phyloP scores from a whole-genome alignment of 2,329 filamentous ascomycete genomes.

The Claviceps sp. region DNA sequence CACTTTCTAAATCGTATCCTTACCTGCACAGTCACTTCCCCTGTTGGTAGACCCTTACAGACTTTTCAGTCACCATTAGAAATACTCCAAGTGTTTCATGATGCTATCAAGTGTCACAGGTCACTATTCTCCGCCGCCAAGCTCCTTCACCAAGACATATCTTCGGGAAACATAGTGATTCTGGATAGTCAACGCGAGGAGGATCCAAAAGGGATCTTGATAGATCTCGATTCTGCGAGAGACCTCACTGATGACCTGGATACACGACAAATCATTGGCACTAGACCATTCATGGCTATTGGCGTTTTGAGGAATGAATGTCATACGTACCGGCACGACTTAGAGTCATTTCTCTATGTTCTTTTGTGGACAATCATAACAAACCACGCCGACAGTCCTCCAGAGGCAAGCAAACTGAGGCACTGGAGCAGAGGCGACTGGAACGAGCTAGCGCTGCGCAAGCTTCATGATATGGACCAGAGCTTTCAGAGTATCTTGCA shows the following conservation, averaged over 20 bases:
- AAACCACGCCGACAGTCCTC: constrained; percentile 2
- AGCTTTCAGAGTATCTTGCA: constrained; percentile 8
- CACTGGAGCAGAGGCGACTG: constrained; percentile 7
- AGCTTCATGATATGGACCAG: constrained; percentile 5
- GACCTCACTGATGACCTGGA: constrained; percentile 4
- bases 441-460: constrained; percentile 5
- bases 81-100: constrained; percentile 9
- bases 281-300: constrained; percentile 14
- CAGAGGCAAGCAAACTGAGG: constrained; percentile 7
- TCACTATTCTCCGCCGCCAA: constrained; percentile 7
- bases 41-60: constrained; percentile 9
- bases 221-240: constrained; percentile 10
- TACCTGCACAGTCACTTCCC: constrained; percentile 10
- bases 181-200: neutral
- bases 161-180: constrained; percentile 11
- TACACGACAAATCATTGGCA: constrained; percentile 6
- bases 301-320: constrained; percentile 5
- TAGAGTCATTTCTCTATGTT: constrained; percentile 17
- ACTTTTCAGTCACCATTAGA: constrained; percentile 8
- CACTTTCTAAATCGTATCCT: constrained; percentile 10
- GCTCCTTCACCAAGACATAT: constrained; percentile 10
- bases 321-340: constrained; percentile 14
- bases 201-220: constrained; percentile 7
- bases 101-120: constrained; percentile 11
- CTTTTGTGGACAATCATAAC: constrained; percentile 7